Conservation (phyloP, 2,329 filamentous ascomycete species). For the Pestalotiopsis fici region DNA sequence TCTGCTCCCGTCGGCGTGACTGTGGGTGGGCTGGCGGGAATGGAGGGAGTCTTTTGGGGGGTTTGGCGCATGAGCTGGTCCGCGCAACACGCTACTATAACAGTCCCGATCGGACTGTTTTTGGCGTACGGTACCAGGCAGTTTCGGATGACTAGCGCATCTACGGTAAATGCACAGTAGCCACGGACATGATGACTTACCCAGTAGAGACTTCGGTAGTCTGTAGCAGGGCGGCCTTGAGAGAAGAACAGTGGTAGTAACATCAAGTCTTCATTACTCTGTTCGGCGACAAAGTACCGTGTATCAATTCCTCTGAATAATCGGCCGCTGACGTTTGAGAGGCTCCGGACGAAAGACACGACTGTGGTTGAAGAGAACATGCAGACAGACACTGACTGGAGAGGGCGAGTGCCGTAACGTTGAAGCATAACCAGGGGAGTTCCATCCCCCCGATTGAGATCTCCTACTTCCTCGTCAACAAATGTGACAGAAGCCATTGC, state of each 20-base stretch:
- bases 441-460: background rate
- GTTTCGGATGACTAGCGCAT: slow-evolving; percentile 1
- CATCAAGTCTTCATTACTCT: too few relatives aligned
- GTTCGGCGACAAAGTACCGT: too few relatives aligned
- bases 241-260: background rate
- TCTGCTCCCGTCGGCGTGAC: background rate
- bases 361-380: too few relatives aligned
- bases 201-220: background rate
- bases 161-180: background rate
- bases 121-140: background rate
- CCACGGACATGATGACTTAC: background rate
- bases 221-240: background rate
- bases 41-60: background rate
- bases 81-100: background rate
- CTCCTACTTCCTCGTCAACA: background rate
- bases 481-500: background rate
- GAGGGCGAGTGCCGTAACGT: too few relatives aligned
- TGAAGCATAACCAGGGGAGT: too few relatives aligned
- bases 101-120: background rate
- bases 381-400: too few relatives aligned
- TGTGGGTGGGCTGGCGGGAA: background rate
- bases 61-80: background rate
- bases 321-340: too few relatives aligned
- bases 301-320: too few relatives aligned
- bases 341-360: too few relatives aligned